These are phyloP conservation scores for Ehretia macrophylla DNA, from an alignment of 257 asterid genomes.

Conservation along the genomic window DNA sequence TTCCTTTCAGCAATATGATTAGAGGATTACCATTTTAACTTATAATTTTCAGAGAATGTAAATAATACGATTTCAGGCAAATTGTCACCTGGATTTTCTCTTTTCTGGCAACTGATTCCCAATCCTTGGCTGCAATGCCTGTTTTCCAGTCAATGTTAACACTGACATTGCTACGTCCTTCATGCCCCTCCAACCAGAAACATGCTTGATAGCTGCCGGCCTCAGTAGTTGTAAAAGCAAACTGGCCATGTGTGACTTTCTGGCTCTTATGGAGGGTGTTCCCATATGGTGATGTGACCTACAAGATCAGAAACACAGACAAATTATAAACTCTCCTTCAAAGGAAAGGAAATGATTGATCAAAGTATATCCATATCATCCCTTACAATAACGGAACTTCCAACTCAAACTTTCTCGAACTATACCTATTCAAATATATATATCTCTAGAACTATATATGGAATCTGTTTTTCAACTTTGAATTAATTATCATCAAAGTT, in stretches of 20 bases:
- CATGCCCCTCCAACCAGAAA: constrained; percentile 57
- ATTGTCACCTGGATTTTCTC: constrained; percentile 77
- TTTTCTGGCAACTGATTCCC: constrained; percentile 90
- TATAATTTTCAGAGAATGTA: too few species aligned
- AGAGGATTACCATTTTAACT: too few species aligned
- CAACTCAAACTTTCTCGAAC: too few species aligned
- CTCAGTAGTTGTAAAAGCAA: constrained; percentile 78
- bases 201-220: constrained; percentile 83
- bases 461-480: too few species aligned
- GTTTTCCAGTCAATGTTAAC: constrained; percentile 84
- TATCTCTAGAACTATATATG: too few species aligned
- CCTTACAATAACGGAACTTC: too few species aligned
- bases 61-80: too few species aligned
- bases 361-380: too few species aligned
- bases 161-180: constrained; percentile 47
- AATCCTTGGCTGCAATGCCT: constrained; percentile 87
- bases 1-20: too few species aligned
- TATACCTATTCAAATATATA: too few species aligned
- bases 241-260: constrained; percentile 78
- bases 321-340: too few species aligned
- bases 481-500: too few species aligned
- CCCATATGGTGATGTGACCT: constrained; percentile 90
- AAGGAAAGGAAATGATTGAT: background rate
- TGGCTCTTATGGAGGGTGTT: constrained; percentile 53
- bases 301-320: constrained; percentile 5